Evolutionary conservation across 176 grass and related monocot species (phyloP).

Genomic region (Phoenix roebelenii): DNA sequence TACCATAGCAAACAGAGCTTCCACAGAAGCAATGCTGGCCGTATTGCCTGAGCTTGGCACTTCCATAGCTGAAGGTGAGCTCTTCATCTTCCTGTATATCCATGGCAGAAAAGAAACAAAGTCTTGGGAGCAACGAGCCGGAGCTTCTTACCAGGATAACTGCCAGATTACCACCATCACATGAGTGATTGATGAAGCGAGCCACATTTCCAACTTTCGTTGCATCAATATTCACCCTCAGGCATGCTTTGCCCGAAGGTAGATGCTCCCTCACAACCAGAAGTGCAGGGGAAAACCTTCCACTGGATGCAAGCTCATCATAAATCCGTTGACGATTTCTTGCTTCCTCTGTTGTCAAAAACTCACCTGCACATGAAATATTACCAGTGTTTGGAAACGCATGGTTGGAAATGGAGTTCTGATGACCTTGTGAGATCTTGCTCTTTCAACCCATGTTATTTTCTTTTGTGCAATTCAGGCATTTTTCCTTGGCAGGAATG

Average conservation of each 20-base stretch:
- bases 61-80: slow-evolving; percentile 69
- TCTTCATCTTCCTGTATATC: slow-evolving; percentile 62
- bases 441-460: too few relatives aligned
- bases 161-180: slow-evolving; percentile 81
- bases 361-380: slow-evolving; percentile 40
- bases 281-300: slow-evolving; percentile 55
- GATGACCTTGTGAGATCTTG: too few relatives aligned
- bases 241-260: slow-evolving; percentile 69
- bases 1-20: slow-evolving; percentile 46
- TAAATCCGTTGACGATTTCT: slow-evolving; percentile 45
- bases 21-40: slow-evolving; percentile 57
- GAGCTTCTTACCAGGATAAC: slow-evolving; percentile 59
- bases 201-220: slow-evolving; percentile 67
- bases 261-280: slow-evolving; percentile 78
- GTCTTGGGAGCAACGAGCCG: slow-evolving; percentile 62
- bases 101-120: slow-evolving; percentile 58
- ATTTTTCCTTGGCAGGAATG: too few relatives aligned
- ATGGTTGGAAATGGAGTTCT: neutral
- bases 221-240: slow-evolving; percentile 76
- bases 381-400: neutral
- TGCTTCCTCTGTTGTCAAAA: slow-evolving; percentile 65
- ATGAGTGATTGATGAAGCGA: slow-evolving; percentile 92
- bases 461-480: too few relatives aligned
- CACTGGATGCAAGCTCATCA: slow-evolving; percentile 51
- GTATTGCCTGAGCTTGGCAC: slow-evolving; percentile 24